Conservation (phyloP, 2,329 filamentous ascomycete species). For the Exophiala viscosa region DNA sequence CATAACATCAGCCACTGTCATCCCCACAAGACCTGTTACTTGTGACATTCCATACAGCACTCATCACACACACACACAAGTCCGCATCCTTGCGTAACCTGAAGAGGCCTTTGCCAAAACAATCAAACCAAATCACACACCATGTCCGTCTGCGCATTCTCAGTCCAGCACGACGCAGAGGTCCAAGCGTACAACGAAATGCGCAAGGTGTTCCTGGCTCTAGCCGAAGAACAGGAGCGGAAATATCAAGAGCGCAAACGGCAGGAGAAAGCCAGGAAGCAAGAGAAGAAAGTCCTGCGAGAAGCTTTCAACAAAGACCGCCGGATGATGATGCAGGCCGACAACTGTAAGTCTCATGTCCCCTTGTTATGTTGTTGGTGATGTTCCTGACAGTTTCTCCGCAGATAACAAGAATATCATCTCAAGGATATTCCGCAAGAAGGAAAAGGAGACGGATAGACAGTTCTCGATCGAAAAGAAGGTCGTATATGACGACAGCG, state of each 20-base stretch:
- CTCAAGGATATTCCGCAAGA: neutral
- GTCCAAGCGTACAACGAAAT: conserved; percentile 22
- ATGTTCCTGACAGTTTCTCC: neutral
- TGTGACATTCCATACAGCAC: neutral
- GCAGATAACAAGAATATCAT: neutral
- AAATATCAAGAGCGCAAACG: conserved; percentile 17
- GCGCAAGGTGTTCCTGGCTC: conserved; percentile 13
- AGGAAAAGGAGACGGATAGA: neutral
- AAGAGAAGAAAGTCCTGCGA: conserved; percentile 6
- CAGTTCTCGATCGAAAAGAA: neutral
- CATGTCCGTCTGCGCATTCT: conserved; percentile 20
- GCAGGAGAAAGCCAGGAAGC: conserved; percentile 12
- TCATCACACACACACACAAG: neutral
- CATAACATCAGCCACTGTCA: neutral
- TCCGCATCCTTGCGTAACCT: neutral
- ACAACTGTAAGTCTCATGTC: neutral
- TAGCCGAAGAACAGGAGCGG: conserved; percentile 10
- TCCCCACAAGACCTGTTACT: neutral
- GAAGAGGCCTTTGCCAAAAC: neutral
- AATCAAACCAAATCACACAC: neutral
- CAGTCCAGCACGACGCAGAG: conserved; percentile 22
- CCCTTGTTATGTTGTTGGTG: neutral
- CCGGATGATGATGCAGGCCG: neutral
- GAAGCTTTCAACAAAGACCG: conserved; percentile 2
- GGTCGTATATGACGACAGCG: conserved; percentile 9